Base-by-base conservation (phyloP, 148 eudicot genomes). In the Camellia lanceoleosa region DNA sequence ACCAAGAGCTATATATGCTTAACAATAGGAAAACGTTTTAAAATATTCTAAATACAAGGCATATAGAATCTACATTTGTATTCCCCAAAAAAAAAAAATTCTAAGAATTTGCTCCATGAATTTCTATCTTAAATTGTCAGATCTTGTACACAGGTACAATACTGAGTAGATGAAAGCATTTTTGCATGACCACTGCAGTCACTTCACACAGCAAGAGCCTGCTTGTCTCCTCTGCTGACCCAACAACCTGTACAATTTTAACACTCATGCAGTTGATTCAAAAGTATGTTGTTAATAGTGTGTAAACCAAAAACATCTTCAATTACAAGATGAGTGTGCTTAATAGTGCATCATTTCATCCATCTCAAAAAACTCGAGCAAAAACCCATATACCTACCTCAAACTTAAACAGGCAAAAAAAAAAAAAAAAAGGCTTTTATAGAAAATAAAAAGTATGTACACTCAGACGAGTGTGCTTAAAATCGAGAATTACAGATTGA, bases 141-240 rank as follows among this genome's bases (percentile, higher is more conserved):
- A 95, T 89, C 82, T 92, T 91, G 90, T 92, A 89, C 11, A 95
- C 94, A 1, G 97, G 93, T 1, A 84, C 84, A 68, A 95, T 91
- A 18, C 97, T 97, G 16, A 95, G 91, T 49, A 95, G 81, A 74
- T 93, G 85, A 81, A 93, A 93, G 73, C 99, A 93, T 74, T 89
- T 85, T 73, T 93, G 88, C 97, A 93, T 93, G 16, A 93, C 99
- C 23, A 90, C 83, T 20, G 93, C 95, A 19, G 98, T 92, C 4
- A 95, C 98, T 83, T 95, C 99, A 71, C 99, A 93, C 18, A 95
- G 68, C 86, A 93, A 82, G 30, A 95, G 92, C 51, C 99, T 80
- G 80, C 99, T 93, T 1, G 90, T 79, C 87, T 93, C 97, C 88
- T 93, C 91, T 3, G 89, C 78, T 55, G 98, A 88, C 46, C 93